Percentiles rank a stretch among this genome's conserved stretches.
Evolutionary conservation across 1,284 basidiomycete genomes (phyloP).

Genomic region (Phellopilus nigrolimitatus): DNA sequence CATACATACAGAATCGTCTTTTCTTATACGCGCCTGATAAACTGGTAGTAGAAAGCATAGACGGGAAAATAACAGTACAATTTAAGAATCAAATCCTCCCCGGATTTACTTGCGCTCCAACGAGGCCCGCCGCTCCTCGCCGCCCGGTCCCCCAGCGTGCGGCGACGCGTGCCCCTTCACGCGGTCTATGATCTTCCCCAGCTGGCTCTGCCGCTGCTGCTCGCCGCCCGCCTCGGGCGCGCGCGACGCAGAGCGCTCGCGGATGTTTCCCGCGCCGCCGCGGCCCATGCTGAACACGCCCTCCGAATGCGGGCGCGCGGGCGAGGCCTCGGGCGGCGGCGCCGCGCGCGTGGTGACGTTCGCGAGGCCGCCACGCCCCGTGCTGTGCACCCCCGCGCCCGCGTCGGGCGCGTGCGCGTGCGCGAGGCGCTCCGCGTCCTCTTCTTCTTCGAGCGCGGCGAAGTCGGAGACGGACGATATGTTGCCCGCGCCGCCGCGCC

Average conservation of each 20-base stretch:
- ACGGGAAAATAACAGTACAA: too few relatives aligned
- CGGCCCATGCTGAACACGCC: slow-evolving; percentile 50
- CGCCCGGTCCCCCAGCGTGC: too few relatives aligned
- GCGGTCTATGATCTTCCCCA: slow-evolving; percentile 15
- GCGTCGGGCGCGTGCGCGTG: not conserved
- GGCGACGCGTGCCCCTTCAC: slow-evolving; percentile 9
- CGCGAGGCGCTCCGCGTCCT: slow-evolving; percentile 29
- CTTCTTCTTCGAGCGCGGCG: slow-evolving; percentile 35
- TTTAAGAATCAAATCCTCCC: too few relatives aligned
- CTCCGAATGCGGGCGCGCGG: slow-evolving; percentile 18
- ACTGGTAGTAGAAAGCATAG: too few relatives aligned
- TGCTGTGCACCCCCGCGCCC: slow-evolving; percentile 44
- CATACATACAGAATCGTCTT: too few relatives aligned
- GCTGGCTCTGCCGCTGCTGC: slow-evolving; percentile 13
- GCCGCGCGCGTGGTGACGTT: slow-evolving; percentile 45
- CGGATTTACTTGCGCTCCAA: too few relatives aligned
- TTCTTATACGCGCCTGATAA: too few relatives aligned
- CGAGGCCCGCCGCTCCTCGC: too few relatives aligned
- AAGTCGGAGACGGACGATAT: too few relatives aligned
- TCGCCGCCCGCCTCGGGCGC: slow-evolving; percentile 25
- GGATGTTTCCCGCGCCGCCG: slow-evolving; percentile 74
- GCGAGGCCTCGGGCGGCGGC: slow-evolving; percentile 38
- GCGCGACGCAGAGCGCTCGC: slow-evolving; percentile 40
- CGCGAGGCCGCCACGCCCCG: slow-evolving; percentile 63
- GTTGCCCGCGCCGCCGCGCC: slow-evolving; percentile 28